Evolutionary conservation across 495 filamentous ascomycete genomes (phyloP), one percentile per base, ranked within the genome.

Genomic region (Penicillium coffeae): DNA sequence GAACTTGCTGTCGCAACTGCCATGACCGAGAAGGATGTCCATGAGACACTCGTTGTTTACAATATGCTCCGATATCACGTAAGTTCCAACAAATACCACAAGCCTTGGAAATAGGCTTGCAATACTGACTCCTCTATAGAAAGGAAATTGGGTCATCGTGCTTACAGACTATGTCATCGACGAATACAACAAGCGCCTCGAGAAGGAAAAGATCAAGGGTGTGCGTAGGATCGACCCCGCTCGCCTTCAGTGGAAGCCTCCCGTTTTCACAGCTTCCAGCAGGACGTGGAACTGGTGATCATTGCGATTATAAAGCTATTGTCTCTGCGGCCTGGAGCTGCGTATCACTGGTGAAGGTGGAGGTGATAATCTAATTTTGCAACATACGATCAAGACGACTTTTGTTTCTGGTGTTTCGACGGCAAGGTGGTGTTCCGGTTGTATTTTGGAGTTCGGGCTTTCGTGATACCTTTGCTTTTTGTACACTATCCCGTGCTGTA

Each of bases 1-100:
- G 82, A 88, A 36, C 75, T 98, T 37, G 87, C 88, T 1, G 69
- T 77, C 3, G 53, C 80, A n/a, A 83, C 88, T 1, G 85, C 91
- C 6, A 98, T 98, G 93, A 97, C 92, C 14, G 89, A 90, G 8
- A 87, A 86, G 50, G 93, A 98, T 66, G 90, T 98, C 20, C 83
- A 96, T 54, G 88, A 95, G 62, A 96, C 90, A 0, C 66, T 98
- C 46, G 87, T 95, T 60, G 90, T 88, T 45, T 78, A 95, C 40
- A 92, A 90, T 58, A 96, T 97, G 91, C 77, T 96, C 54, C 79
- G 89, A 45, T 96, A 96, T 59, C 86, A 90, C 52, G 80, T 82
- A 71, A 55, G 76, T 70, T 49, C 14, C 27, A 3, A 32, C 34
- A 25, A n/a, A n/a, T n/a, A n/a, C n/a, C n/a, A n/a, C n/a, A n/a